These are phyloP conservation scores for Trametes villosa DNA, from an alignment of 768 basidiomycete genomes.

Conservation along the genomic window DNA sequence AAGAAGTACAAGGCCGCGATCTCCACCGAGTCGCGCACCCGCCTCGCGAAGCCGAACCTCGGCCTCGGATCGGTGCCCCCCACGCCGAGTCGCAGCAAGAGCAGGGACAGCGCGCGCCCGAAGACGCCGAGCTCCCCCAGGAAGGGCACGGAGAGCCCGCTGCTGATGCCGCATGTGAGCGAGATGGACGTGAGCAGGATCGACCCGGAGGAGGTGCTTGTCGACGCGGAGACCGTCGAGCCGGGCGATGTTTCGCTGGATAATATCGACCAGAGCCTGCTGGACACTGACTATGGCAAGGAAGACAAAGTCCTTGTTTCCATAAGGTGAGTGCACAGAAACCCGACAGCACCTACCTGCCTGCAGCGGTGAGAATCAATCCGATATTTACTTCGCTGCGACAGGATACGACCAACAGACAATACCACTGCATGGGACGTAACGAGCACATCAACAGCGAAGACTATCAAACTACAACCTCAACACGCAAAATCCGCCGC, in stretches of 20 bases:
- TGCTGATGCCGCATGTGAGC: conserved; percentile 50
- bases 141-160: conserved; percentile 52
- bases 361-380: neutral
- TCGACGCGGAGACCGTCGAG: conserved; percentile 77
- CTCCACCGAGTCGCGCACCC: conserved; percentile 46
- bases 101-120: conserved; percentile 36
- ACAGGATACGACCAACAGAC: conserved; percentile 67
- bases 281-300: conserved; percentile 61
- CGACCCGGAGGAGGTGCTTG: conserved; percentile 75
- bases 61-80: conserved; percentile 56
- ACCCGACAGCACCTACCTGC: too few species aligned
- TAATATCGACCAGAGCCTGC: conserved; percentile 67
- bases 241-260: conserved; percentile 66
- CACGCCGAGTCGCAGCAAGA: conserved; percentile 38
- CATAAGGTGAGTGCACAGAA: conserved; percentile 71
- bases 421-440: conserved; percentile 60
- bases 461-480: conserved; percentile 65
- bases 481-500: conserved; percentile 52
- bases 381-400: neutral
- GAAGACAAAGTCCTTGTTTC: conserved; percentile 90
- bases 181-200: conserved; percentile 79
- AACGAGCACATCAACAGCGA: conserved; percentile 39
- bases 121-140: conserved; percentile 42
- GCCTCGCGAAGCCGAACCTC: conserved; percentile 20
- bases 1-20: conserved; percentile 74